These are phyloP conservation scores for Cyberlindnera misumaiensis DNA, from an alignment of 805 yeast species.

Conservation along the genomic window DNA sequence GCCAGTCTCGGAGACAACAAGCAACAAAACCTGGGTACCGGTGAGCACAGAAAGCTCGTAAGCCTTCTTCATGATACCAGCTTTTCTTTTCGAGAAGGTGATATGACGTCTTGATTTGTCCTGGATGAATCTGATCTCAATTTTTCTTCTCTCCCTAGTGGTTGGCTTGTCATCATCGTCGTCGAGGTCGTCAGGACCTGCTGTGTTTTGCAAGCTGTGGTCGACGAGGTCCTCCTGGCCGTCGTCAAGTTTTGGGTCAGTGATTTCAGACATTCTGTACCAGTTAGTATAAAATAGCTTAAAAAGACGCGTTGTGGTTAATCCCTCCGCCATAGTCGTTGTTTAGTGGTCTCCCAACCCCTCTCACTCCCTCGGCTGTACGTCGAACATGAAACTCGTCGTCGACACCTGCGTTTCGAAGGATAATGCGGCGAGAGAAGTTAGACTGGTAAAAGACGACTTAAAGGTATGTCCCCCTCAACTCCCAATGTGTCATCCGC, in stretches of 20 bases:
- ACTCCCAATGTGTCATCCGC: too few relatives aligned
- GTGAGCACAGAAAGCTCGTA: constrained; percentile 94
- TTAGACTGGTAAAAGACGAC: too few relatives aligned
- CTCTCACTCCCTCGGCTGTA: too few relatives aligned
- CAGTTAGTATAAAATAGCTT: not conserved
- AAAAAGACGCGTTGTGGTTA: not conserved
- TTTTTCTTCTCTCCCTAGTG: constrained; percentile 70
- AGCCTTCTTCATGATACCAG: constrained; percentile 99
- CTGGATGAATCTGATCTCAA: constrained; percentile 94
- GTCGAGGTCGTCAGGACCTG: constrained; percentile 27
- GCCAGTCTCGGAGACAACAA: constrained; percentile 98
- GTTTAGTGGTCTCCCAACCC: too few relatives aligned
- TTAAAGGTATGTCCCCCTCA: too few relatives aligned
- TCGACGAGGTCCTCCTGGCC: constrained; percentile 20
- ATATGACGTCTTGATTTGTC: constrained; percentile 97
- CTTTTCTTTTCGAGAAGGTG: constrained; percentile 95
- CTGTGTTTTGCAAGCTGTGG: constrained; percentile 5
- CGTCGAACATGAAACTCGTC: too few relatives aligned
- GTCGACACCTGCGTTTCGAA: too few relatives aligned
- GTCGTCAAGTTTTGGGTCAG: constrained; percentile 18
- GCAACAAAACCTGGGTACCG: constrained; percentile 90
- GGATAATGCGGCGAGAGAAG: too few relatives aligned
- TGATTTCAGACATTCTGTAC: constrained; percentile 19
- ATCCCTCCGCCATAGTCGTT: too few relatives aligned
- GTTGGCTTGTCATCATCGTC: constrained; percentile 41